These are phyloP conservation scores for Pseudohyphozyma bogoriensis DNA, from an alignment of 768 basidiomycete genomes.

Conservation along the genomic window DNA sequence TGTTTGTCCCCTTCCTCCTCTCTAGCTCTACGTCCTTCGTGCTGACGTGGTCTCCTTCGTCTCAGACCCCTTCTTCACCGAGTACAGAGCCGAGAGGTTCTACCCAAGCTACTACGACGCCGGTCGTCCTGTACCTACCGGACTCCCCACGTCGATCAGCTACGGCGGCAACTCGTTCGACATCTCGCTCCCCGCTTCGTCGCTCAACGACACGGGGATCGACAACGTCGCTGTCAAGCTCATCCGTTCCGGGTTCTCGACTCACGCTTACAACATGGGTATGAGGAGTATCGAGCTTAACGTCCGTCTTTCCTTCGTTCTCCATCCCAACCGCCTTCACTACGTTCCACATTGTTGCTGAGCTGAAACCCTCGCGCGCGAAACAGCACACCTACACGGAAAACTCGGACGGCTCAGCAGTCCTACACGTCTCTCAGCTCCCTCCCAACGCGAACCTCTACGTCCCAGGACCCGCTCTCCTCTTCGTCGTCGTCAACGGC, in stretches of 20 bases:
- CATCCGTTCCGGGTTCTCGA: slow-evolving; percentile 76
- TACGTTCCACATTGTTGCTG: slow-evolving; percentile 67
- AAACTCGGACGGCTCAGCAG: slow-evolving; percentile 59
- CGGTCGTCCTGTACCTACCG: slow-evolving; percentile 51
- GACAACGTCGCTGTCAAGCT: slow-evolving; percentile 94
- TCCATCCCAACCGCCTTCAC: too few relatives aligned
- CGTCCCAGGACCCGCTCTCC: slow-evolving; percentile 73
- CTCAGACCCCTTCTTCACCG: slow-evolving; percentile 43
- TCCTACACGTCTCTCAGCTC: slow-evolving; percentile 63
- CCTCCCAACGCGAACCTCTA: slow-evolving; percentile 75
- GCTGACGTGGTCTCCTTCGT: background rate
- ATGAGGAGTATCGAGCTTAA: slow-evolving; percentile 72
- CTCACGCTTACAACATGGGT: slow-evolving; percentile 42
- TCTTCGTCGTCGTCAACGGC: slow-evolving; percentile 48
- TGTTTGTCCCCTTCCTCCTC: background rate
- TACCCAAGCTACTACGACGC: slow-evolving; percentile 46
- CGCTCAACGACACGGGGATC: slow-evolving; percentile 48
- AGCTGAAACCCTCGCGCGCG: slow-evolving; percentile 61
- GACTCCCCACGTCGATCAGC: slow-evolving; percentile 55
- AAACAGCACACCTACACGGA: slow-evolving; percentile 66
- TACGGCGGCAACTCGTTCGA: slow-evolving; percentile 69
- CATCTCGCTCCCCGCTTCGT: slow-evolving; percentile 31
- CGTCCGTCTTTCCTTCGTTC: too few relatives aligned
- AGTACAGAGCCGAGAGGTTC: slow-evolving; percentile 51
- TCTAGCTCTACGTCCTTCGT: too few relatives aligned